Conservation (phyloP, 202 grass and related monocot genomes). For the Musa balbisiana region DNA sequence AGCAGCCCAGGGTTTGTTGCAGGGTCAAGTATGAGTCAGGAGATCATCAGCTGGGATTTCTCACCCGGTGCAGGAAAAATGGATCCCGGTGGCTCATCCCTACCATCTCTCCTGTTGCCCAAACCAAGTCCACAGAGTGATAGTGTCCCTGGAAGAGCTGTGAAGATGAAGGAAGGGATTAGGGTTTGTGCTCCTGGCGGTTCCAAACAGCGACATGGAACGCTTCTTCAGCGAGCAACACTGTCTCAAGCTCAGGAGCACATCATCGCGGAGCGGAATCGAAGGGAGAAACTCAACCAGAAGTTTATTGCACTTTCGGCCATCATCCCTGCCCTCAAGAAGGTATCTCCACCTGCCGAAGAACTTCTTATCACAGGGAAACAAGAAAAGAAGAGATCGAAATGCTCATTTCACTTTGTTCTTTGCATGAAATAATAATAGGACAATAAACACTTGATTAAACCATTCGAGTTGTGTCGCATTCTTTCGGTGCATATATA, state of each 20-base stretch:
- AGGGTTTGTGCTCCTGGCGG: neutral
- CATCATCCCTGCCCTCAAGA: slow-evolving; percentile 66
- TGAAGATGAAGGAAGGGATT: neutral
- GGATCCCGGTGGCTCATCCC: neutral
- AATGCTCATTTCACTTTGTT: neutral
- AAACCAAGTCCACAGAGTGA: neutral
- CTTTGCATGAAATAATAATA: neutral
- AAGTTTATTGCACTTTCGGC: slow-evolving; percentile 73
- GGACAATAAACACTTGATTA: too few relatives aligned
- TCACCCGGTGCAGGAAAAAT: neutral
- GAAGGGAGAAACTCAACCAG: slow-evolving; percentile 81
- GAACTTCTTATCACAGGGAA: neutral
- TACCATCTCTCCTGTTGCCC: neutral
- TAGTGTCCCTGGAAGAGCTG: neutral
- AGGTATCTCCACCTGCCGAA: slow-evolving; percentile 28
- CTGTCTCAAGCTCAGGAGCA: slow-evolving; percentile 56
- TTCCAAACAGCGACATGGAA: too few relatives aligned
- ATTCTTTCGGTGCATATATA: neutral
- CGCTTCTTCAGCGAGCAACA: neutral
- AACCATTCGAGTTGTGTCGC: neutral
- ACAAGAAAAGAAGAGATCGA: too few relatives aligned
- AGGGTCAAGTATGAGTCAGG: neutral
- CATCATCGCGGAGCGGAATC: slow-evolving; percentile 65
- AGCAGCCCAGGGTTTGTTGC: neutral
- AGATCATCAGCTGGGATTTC: neutral